These are phyloP conservation scores for Coprinopsis sp. DNA, from an alignment of 768 basidiomycete species.

Conservation along the genomic window DNA sequence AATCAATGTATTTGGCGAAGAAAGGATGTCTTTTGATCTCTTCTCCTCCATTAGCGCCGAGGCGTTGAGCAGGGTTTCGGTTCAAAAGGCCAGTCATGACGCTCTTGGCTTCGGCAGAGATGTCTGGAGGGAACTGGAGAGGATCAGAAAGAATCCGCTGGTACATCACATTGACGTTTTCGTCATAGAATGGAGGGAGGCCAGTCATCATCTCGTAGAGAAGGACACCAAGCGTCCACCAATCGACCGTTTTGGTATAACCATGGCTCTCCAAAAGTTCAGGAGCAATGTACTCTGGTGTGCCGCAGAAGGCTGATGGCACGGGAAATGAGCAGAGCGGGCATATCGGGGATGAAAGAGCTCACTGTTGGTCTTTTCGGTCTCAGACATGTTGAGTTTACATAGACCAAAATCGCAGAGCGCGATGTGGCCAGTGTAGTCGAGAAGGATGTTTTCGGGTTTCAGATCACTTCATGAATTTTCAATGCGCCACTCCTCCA, in stretches of 20 bases:
- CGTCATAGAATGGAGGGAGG: slow-evolving; percentile 97
- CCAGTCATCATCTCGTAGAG: slow-evolving; percentile 99
- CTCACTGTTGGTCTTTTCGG: slow-evolving; percentile 94
- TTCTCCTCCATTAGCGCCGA: slow-evolving; percentile 92
- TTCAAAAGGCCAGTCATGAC: slow-evolving; percentile 87
- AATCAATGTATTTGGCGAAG: slow-evolving; percentile 92
- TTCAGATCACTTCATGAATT: slow-evolving; percentile 71
- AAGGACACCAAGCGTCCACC: slow-evolving; percentile 97
- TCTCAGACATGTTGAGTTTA: slow-evolving; percentile 95
- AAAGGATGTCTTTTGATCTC: slow-evolving; percentile 96
- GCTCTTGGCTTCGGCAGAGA: slow-evolving; percentile 81
- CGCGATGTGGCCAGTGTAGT: slow-evolving; percentile 97
- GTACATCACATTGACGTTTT: slow-evolving; percentile 98
- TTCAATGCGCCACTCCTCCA: neutral
- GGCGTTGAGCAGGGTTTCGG: slow-evolving; percentile 78
- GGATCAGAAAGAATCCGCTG: slow-evolving; percentile 93
- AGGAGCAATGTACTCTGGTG: slow-evolving; percentile 97
- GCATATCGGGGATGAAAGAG: slow-evolving; percentile 5
- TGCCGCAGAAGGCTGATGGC: slow-evolving; percentile 86
- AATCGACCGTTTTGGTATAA: slow-evolving; percentile 97
- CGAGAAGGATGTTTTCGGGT: slow-evolving; percentile 95
- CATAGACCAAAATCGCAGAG: slow-evolving; percentile 97
- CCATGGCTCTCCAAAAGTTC: slow-evolving; percentile 95
- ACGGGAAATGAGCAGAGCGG: slow-evolving; percentile 3
- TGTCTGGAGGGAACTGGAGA: slow-evolving; percentile 85